A percentile compares a stretch with the other conserved stretches of the same genome.
These are phyloP conservation scores for Podospora fimiseda DNA, from an alignment of 495 filamentous ascomycete genomes.

Conservation along the genomic window DNA sequence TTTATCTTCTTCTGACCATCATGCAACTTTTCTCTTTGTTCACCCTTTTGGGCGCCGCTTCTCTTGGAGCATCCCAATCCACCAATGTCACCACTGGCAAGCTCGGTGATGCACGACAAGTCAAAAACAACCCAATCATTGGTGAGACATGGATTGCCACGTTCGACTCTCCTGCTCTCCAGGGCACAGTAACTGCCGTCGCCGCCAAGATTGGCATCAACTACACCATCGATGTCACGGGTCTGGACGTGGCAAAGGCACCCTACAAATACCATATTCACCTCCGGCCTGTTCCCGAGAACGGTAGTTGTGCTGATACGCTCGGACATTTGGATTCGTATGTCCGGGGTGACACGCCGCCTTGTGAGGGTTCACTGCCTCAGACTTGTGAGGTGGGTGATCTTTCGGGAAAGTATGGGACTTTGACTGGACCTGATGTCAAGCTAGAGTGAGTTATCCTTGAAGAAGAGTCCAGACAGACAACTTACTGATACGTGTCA, in stretches of 20 bases:
- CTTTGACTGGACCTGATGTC: conserved; percentile 41
- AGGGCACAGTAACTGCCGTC: conserved; percentile 53
- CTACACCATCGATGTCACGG: conserved; percentile 54
- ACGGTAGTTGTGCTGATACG: conserved; percentile 70
- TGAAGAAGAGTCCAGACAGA: too few species aligned
- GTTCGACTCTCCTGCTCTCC: conserved; percentile 40
- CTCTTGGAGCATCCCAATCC: conserved; percentile 36
- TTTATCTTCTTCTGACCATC: conserved; percentile 3
- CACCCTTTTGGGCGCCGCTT: conserved; percentile 34
- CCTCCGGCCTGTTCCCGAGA: conserved; percentile 55
- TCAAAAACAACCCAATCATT: conserved; percentile 50
- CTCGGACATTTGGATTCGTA: conserved; percentile 50
- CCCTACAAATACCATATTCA: conserved; percentile 81
- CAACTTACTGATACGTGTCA: conserved; percentile 20
- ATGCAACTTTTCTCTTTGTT: conserved; percentile 39
- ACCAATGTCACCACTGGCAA: conserved; percentile 30
- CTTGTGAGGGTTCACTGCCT: conserved; percentile 56
- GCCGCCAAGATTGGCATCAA: conserved; percentile 51
- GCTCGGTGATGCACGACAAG: conserved; percentile 49
- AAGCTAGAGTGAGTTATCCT: conserved; percentile 26
- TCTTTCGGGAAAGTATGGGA: conserved; percentile 72
- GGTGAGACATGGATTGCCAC: conserved; percentile 51
- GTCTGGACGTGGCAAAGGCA: conserved; percentile 54
- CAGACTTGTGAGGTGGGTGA: conserved; percentile 76
- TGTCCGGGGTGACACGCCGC: conserved; percentile 54